Evolutionary conservation across 179 eudicot species (phyloP).

Genomic region (Actinidia chinensis): DNA sequence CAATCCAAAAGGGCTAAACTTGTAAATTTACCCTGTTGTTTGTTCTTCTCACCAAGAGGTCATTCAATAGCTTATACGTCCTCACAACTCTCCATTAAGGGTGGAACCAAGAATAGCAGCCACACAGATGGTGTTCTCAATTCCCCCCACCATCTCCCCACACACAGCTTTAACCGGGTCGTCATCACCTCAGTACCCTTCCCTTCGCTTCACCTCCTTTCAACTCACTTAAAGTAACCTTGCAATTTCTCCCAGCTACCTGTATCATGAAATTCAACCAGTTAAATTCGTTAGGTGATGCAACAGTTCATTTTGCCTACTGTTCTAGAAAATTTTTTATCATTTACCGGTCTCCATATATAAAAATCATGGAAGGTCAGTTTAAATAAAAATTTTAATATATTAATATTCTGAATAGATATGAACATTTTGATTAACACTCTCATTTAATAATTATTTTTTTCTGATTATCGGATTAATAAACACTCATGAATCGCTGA

Average conservation of each 20-base stretch:
- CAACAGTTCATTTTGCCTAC: too few species aligned
- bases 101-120: conserved; percentile 90
- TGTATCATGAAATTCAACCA: conserved; percentile 18
- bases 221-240: conserved; percentile 77
- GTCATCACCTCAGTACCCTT: conserved; percentile 83
- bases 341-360: too few species aligned
- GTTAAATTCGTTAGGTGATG: too few species aligned
- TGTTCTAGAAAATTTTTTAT: too few species aligned
- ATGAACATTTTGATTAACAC: not conserved
- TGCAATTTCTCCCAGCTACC: conserved; percentile 94
- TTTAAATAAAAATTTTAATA: too few species aligned
- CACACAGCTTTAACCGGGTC: conserved; percentile 76
- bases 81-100: conserved; percentile 79
- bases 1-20: too few species aligned
- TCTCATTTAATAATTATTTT: too few species aligned
- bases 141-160: conserved; percentile 85
- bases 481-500: too few species aligned
- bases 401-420: not conserved
- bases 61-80: conserved; percentile 71
- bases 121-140: conserved; percentile 83
- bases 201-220: conserved; percentile 74
- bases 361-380: too few species aligned
- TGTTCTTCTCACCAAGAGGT: conserved; percentile 60
- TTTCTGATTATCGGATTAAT: too few species aligned
- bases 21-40: conserved; percentile 50